A percentile compares a stretch with the other conserved stretches of the same genome.
Evolutionary conservation across 768 basidiomycete species (phyloP).

Genomic region (Ramaria rubella): DNA sequence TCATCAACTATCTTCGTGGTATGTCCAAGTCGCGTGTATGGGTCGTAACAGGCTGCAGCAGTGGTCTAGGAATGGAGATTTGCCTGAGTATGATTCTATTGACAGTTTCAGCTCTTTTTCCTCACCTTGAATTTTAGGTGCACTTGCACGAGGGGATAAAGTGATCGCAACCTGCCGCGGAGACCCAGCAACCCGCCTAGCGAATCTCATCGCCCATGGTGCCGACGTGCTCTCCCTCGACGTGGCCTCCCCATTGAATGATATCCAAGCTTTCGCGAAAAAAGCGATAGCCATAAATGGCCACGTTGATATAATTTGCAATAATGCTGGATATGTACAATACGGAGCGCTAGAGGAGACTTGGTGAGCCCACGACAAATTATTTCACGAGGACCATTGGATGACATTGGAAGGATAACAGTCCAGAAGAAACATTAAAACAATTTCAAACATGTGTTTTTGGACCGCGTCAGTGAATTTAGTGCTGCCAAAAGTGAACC

Average conservation of each 20-base stretch:
- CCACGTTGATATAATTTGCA: slow-evolving; percentile 16
- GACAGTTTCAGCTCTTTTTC: not conserved
- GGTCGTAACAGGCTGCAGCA: not conserved
- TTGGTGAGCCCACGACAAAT: not conserved
- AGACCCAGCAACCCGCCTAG: not conserved
- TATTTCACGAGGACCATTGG: not conserved
- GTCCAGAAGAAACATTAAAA: not conserved
- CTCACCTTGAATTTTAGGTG: not conserved
- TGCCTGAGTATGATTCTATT: not conserved
- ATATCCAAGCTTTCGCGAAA: slow-evolving; percentile 23
- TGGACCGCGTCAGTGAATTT: slow-evolving; percentile 6
- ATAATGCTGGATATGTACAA: slow-evolving; percentile 14
- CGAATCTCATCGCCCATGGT: not conserved
- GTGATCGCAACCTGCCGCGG: slow-evolving; percentile 4
- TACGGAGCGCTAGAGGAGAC: not conserved
- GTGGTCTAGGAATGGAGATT: not conserved
- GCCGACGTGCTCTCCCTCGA: slow-evolving; percentile 18
- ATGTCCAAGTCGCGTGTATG: not conserved
- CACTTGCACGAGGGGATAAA: not conserved
- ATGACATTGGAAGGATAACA: not conserved
- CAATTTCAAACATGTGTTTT: not conserved
- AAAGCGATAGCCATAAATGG: slow-evolving; percentile 28
- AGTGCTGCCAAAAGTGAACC: too few species aligned
- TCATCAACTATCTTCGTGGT: too few species aligned
- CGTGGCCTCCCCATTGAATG: slow-evolving; percentile 17